A percentile compares a stretch with the other conserved stretches of the same genome.
Conservation (phyloP, 2,329 filamentous ascomycete genomes). For the Atkinsonella hypoxylon region DNA sequence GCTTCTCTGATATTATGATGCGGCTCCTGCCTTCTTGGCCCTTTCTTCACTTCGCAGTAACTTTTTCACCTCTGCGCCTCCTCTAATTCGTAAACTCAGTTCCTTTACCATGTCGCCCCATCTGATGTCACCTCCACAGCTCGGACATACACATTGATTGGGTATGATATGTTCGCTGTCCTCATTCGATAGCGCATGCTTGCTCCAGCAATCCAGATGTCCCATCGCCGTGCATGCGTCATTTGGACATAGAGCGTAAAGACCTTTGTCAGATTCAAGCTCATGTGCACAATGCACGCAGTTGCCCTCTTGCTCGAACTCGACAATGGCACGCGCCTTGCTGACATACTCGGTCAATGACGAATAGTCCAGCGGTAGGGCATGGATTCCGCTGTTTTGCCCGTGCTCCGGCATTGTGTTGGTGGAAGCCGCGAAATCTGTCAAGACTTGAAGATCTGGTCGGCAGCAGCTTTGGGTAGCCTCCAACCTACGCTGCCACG, state of each 20-base stretch:
- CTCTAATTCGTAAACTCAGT: constrained; percentile 60
- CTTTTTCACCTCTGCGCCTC: constrained; percentile 55
- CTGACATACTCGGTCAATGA: constrained; percentile 40
- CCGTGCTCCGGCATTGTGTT: constrained; percentile 5
- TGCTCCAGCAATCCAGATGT: constrained; percentile 48
- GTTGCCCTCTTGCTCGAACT: constrained; percentile 42
- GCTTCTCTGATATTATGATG: background rate
- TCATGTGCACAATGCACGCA: constrained; percentile 40
- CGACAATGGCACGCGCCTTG: constrained; percentile 41
- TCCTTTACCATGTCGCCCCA: constrained; percentile 81
- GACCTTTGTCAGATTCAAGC: constrained; percentile 34
- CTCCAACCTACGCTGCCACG: constrained; percentile 52
- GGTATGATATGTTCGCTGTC: constrained; percentile 46
- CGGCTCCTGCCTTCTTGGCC: constrained; percentile 12
- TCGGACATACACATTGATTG: constrained; percentile 55
- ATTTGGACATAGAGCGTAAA: constrained; percentile 46
- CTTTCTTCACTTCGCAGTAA: constrained; percentile 44
- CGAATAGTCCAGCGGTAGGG: constrained; percentile 42
- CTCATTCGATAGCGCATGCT: constrained; percentile 32
- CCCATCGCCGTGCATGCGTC: constrained; percentile 42
- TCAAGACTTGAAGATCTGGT: constrained; percentile 37
- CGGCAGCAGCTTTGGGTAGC: constrained; percentile 35
- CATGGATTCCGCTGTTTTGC: constrained; percentile 35
- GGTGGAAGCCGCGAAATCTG: constrained; percentile 36
- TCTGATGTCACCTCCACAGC: constrained; percentile 46